These are phyloP conservation scores for Neonectria faginata DNA, from an alignment of 2,329 filamentous ascomycete genomes.

Conservation along the genomic window DNA sequence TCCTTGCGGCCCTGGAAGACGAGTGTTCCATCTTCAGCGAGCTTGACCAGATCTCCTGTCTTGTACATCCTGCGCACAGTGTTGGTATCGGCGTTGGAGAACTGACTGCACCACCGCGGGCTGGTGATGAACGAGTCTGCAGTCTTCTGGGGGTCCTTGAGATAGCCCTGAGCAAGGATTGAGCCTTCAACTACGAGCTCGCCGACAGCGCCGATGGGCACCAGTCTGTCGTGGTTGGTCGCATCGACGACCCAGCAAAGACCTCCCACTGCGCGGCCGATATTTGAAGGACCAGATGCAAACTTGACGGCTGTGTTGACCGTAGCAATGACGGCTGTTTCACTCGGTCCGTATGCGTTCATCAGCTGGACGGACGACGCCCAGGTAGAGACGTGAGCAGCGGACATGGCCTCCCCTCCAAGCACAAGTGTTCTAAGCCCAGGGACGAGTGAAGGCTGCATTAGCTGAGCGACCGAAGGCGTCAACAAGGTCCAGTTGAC, in stretches of 20 bases:
- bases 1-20: conserved; percentile 68
- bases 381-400: background rate
- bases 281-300: conserved; percentile 12
- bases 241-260: conserved; percentile 55
- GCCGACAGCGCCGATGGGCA: conserved; percentile 31
- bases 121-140: conserved; percentile 28
- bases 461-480: conserved; percentile 55
- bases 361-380: background rate
- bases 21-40: conserved; percentile 55
- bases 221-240: conserved; percentile 36
- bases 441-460: conserved; percentile 8
- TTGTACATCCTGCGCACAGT: conserved; percentile 50
- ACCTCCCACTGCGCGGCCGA: conserved; percentile 27
- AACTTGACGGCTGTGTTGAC: conserved; percentile 8
- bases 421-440: background rate
- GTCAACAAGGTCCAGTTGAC: conserved; percentile 49
- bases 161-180: conserved; percentile 28
- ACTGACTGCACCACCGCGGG: conserved; percentile 44
- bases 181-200: conserved; percentile 23
- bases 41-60: conserved; percentile 62
- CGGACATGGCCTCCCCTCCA: background rate
- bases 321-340: background rate
- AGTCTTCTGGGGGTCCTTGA: conserved; percentile 25
- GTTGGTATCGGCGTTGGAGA: conserved; percentile 55
- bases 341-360: conserved; percentile 6